These are phyloP conservation scores for Penicillium pulvis DNA, from an alignment of 495 filamentous ascomycete genomes.

Conservation along the genomic window DNA sequence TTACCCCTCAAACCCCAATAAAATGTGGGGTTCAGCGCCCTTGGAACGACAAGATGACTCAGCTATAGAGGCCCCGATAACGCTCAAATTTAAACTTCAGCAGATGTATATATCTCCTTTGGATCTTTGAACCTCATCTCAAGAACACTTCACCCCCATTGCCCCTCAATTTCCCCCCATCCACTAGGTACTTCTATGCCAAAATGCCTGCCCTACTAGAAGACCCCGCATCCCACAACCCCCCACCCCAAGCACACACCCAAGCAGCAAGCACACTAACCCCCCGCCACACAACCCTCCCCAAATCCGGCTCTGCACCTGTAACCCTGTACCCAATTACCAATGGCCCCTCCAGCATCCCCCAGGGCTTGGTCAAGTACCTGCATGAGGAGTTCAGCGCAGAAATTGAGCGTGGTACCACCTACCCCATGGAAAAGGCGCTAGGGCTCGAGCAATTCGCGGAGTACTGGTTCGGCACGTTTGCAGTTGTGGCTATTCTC, in stretches of 20 bases:
- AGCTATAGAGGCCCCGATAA: slow-evolving; percentile 2
- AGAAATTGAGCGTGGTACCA: slow-evolving; percentile 89
- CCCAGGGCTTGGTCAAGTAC: slow-evolving; percentile 54
- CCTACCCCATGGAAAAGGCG: slow-evolving; percentile 85
- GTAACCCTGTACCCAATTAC: slow-evolving; percentile 78
- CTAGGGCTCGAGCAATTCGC: slow-evolving; percentile 73
- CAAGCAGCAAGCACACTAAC: slow-evolving; percentile 60
- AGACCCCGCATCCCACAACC: slow-evolving; percentile 60
- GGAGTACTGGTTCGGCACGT: slow-evolving; percentile 94
- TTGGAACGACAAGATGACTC: slow-evolving; percentile 26
- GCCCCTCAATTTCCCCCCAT: background rate
- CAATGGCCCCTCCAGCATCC: slow-evolving; percentile 67
- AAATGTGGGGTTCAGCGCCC: slow-evolving; percentile 18
- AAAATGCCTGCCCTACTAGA: slow-evolving; percentile 67
- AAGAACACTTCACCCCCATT: background rate
- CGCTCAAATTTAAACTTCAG: background rate
- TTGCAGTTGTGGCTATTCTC: slow-evolving; percentile 83
- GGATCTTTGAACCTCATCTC: background rate
- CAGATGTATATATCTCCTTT: too few species aligned
- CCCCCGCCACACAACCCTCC: slow-evolving; percentile 75
- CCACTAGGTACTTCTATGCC: background rate
- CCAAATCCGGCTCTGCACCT: slow-evolving; percentile 71
- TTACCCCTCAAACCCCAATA: background rate
- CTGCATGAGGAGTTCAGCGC: slow-evolving; percentile 81
- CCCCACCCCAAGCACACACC: slow-evolving; percentile 57